Evolutionary conservation across 2,329 filamentous ascomycete species (phyloP), one percentile per base, ranked within the genome.

Genomic region (Hypoxylon sp.): DNA sequence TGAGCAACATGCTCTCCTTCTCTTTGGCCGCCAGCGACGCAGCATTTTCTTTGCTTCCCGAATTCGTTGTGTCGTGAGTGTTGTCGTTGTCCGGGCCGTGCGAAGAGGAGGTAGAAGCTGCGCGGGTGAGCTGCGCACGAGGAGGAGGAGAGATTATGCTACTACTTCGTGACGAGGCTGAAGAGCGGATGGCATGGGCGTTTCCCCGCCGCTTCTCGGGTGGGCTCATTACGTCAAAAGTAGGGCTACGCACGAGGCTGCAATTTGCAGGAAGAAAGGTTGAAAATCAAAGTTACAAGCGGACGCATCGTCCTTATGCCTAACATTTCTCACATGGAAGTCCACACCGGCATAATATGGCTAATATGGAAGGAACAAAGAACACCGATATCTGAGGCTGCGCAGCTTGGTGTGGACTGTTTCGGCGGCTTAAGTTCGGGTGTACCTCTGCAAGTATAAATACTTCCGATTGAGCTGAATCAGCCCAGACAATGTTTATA

Each of bases 151-250:
- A 76, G 62, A 83, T 81, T 68, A 81, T 72, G 63, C 68, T 73
- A 66, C 74, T 75, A 62, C 72, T 73, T 65, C 72, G 71, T 9
- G 75, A 73, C 10, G 76, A 72, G 56, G 72, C 70, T 34, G 78
- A 74, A 11, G 78, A 76, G 56, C 77, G 77, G 43, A 79, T 65
- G 64, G 77, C 56, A 68, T 78, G 78, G 38, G 75, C 72, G 41
- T 61, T 71, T 59, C 73, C 78, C 68, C 82, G 82, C 73, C 82
- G 82, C 76, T 83, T 85, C 65, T 85, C 82, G 50, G 82, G 76
- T 48, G 77, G 71, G 68, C 78, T 81, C 82, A 83, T 84, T 53
- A 65, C 63, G 60, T 71, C 70, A 60, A 69, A 69, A 65, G 50
- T 19, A 62, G 41, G 41, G 63, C 55, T 66, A 36, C 58, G 60